Conservation (phyloP, 768 basidiomycete species). For the Termitomyces sp. region DNA sequence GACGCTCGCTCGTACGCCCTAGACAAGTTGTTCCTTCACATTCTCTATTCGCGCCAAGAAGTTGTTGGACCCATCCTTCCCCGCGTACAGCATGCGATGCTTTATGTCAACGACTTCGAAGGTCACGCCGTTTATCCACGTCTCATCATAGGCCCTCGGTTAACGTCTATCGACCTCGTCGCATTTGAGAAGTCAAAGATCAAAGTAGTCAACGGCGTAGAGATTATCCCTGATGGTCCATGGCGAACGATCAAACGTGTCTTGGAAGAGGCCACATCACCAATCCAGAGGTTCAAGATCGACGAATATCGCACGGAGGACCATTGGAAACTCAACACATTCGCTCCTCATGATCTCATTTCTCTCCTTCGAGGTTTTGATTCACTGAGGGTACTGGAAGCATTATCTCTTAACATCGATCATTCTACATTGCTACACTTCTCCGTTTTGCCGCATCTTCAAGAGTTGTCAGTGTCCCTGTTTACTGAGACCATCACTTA, state of each 20-base stretch:
- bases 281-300: constrained; percentile 1
- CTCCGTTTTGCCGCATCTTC: background rate
- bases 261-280: background rate
- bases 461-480: constrained; percentile 2
- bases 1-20: background rate
- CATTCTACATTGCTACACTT: constrained; percentile 1
- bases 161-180: constrained; percentile 7
- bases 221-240: constrained; percentile 1
- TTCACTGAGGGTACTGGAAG: constrained; percentile 4
- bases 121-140: constrained; percentile 11
- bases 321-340: constrained; percentile 8
- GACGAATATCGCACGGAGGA: constrained; percentile 8
- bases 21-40: constrained; percentile 7
- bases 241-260: constrained; percentile 6
- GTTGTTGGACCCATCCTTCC: constrained; percentile 6
- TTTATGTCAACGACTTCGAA: constrained; percentile 5
- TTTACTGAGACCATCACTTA: background rate
- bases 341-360: constrained; percentile 4
- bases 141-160: constrained; percentile 6
- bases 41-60: constrained; percentile 8
- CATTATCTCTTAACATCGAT: constrained; percentile 8
- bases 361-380: background rate
- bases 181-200: constrained; percentile 3
- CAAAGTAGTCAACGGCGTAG: constrained; percentile 2
- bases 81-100: constrained; percentile 1